phyloP scores from a whole-genome alignment of 202 grass and related monocot genomes.

The Bolboschoenoplectus hybrid region DNA sequence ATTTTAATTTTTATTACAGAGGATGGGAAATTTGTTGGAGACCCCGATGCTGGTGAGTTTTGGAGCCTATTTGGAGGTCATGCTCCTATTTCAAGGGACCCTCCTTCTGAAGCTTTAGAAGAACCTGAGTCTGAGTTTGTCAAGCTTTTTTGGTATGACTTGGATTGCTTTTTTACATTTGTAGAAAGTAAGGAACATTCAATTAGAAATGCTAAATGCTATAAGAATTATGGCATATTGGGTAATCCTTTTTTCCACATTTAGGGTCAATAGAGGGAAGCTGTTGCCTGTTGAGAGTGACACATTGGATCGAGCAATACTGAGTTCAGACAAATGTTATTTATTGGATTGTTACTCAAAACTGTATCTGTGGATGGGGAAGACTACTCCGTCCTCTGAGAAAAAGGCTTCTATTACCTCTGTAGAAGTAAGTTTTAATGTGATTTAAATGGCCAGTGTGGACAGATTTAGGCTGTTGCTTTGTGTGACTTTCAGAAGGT shows the following conservation, averaged over 20 bases:
- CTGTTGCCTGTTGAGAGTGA: conserved; percentile 51
- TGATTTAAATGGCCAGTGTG: neutral
- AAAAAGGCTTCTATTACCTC: conserved; percentile 59
- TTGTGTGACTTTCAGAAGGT: neutral
- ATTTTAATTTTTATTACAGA: conserved; percentile 53
- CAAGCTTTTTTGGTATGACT: conserved; percentile 73
- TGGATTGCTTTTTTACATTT: conserved; percentile 28
- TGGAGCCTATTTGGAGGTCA: conserved; percentile 93
- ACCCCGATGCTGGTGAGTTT: conserved; percentile 88
- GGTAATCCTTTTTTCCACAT: conserved; percentile 34
- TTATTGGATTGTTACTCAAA: conserved; percentile 65
- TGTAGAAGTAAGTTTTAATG: conserved; percentile 63
- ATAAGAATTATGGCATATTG: conserved; percentile 31
- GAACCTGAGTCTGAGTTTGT: conserved; percentile 37
- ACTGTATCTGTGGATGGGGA: conserved; percentile 87
- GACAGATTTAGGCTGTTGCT: neutral
- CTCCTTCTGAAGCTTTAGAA: conserved; percentile 35
- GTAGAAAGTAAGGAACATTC: conserved; percentile 11
- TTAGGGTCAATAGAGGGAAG: conserved; percentile 73
- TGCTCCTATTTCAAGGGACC: conserved; percentile 75
- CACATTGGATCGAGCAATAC: conserved; percentile 57
- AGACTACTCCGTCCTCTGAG: conserved; percentile 68
- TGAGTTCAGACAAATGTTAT: conserved; percentile 80
- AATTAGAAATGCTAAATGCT: conserved; percentile 15
- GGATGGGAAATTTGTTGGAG: conserved; percentile 90